Base-by-base conservation (phyloP, 1,139 yeast species). In the Geotrichum europaeum region DNA sequence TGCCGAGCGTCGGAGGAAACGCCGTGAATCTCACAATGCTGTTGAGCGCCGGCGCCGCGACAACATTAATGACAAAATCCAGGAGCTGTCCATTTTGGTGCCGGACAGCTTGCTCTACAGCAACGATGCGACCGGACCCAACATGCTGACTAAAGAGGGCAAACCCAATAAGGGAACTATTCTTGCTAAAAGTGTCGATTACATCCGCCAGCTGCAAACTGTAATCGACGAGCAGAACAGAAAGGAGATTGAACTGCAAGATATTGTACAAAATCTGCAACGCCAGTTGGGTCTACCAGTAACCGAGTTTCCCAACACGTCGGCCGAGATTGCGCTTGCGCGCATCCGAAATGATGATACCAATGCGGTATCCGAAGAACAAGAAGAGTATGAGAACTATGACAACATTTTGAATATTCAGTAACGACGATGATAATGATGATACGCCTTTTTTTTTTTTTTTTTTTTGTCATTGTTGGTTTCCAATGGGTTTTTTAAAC, bases 111-210 rank as follows among this genome's bases (percentile, higher is more conserved):
- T 86, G 67, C 87, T 84, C 24, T 64, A 59, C 30, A 64, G 63
- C 24, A 54, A 36, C 13, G 54, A 55, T n/a, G 49, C 57, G 36
- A 60, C 56, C 6, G 55, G 56, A 49, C 59, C 58, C 28, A 36
- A 59, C 20, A 58, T 22, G 28, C 89, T 91, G 3, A 84, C 92
- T 1, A 88, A 87, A 66, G 96, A 89, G 69, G 96, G 96, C 2
- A 87, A 87, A 67, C 97, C 97, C 1, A 91, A 91, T 70, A 92
- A 92, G 75, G 97, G 97, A 1, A 96, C 91, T 67, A 89, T 92
- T 10, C 77, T 92, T 64, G 82, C 91, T 28, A 87, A 89, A 69
- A 84, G 95, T 0, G 96, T 91, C 2, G 96, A 90, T 67, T 92
- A 90, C 70, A 85, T 92, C 58, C 85, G 84, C 65, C 78, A 79